These are phyloP conservation scores for Xanthoconium separans DNA, from an alignment of 1,284 basidiomycete genomes.

Conservation along the genomic window DNA sequence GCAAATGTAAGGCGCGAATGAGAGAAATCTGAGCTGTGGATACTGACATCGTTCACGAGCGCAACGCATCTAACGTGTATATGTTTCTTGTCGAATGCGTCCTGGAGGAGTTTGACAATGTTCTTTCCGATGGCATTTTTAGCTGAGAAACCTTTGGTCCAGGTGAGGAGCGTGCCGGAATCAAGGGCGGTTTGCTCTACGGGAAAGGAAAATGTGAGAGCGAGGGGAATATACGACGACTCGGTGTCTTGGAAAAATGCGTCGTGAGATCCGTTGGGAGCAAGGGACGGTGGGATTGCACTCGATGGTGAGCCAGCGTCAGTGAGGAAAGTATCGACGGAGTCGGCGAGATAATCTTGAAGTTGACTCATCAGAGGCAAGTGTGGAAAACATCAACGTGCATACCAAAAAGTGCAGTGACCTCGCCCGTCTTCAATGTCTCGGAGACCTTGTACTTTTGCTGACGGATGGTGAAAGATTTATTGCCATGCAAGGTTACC, in stretches of 20 bases:
- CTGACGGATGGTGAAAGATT: slow-evolving; percentile 86
- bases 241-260: slow-evolving; percentile 32
- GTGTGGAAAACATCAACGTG: slow-evolving; percentile 5
- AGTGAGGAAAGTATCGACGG: slow-evolving; percentile 93
- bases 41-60: slow-evolving; percentile 90
- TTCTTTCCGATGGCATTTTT: slow-evolving; percentile 92
- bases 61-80: slow-evolving; percentile 94
- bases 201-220: slow-evolving; percentile 95
- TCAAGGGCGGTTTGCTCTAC: slow-evolving; percentile 95
- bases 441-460: slow-evolving; percentile 95
- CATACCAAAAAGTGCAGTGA: slow-evolving; percentile 78
- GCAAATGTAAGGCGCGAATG: slow-evolving; percentile 1
- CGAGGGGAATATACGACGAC: slow-evolving; percentile 70
- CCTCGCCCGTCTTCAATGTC: slow-evolving; percentile 86
- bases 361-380: slow-evolving; percentile 4
- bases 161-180: slow-evolving; percentile 86
- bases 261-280: slow-evolving; percentile 21
- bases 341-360: slow-evolving; percentile 93
- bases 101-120: slow-evolving; percentile 89
- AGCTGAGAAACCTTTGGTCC: slow-evolving; percentile 96
- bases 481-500: slow-evolving; percentile 85
- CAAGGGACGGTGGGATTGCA: slow-evolving; percentile 43
- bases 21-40: background rate
- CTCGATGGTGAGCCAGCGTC: slow-evolving; percentile 46
- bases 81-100: slow-evolving; percentile 91